phyloP scores from a whole-genome alignment of 2,329 filamentous ascomycete genomes.

The Alternaria incomplexa region DNA sequence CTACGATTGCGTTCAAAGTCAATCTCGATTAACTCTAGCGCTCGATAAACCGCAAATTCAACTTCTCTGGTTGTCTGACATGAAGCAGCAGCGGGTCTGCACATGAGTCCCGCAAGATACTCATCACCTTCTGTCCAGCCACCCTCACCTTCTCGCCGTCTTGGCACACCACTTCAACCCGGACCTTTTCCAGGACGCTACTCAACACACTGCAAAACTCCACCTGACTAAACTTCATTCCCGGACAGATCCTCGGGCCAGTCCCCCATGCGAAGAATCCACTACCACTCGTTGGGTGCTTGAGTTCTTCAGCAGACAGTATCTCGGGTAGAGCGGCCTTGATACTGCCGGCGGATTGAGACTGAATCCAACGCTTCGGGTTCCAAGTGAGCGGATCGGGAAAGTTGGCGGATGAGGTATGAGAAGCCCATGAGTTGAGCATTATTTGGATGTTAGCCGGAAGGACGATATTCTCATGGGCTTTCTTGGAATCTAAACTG shows the following conservation, averaged over 20 bases:
- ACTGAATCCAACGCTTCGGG: constrained; percentile 44
- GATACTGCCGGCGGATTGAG: not conserved
- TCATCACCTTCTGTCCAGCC: constrained; percentile 9
- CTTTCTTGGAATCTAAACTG: not conserved
- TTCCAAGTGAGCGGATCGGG: constrained; percentile 32
- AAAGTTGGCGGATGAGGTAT: constrained; percentile 37
- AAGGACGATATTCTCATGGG: constrained; percentile 5
- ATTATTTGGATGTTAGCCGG: constrained; percentile 19
- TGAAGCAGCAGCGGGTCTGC: constrained; percentile 18
- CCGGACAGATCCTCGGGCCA: constrained; percentile 59
- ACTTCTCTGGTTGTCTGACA: constrained; percentile 11
- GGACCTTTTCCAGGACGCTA: constrained; percentile 16
- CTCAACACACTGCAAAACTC: constrained; percentile 59
- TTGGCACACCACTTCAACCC: constrained; percentile 4
- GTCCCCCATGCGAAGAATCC: constrained; percentile 56
- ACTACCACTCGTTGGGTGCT: not conserved
- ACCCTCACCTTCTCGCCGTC: not conserved
- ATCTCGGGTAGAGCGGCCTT: not conserved
- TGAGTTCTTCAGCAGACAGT: constrained; percentile 5
- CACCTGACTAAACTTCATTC: constrained; percentile 62
- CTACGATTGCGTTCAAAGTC: not conserved
- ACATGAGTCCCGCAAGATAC: constrained; percentile 15
- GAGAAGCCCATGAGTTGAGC: constrained; percentile 30
- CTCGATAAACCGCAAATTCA: not conserved
- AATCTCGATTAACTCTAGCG: not conserved